Conservation (phyloP, 106 monocot genomes). For the Dioscorea dumetorum region DNA sequence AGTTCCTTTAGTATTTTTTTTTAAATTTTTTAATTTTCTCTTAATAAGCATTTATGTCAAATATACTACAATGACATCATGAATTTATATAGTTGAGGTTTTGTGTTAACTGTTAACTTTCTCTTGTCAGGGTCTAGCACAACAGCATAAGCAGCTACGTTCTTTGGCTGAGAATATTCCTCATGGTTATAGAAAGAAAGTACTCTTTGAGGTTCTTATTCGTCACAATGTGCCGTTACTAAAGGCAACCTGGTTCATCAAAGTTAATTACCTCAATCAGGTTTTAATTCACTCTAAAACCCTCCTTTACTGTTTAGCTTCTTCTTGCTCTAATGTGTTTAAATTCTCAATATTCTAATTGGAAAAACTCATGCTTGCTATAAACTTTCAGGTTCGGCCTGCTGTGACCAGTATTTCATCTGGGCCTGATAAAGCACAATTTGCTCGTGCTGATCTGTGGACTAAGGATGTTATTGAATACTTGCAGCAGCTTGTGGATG, state of each 20-base stretch:
- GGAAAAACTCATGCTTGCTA: background rate
- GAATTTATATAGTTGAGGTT: too few relatives aligned
- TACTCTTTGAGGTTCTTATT: constrained; percentile 87
- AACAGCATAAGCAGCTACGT: constrained; percentile 61
- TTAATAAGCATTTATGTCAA: too few relatives aligned
- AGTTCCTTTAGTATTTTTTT: too few relatives aligned
- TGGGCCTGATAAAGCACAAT: constrained; percentile 72
- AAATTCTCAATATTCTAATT: too few relatives aligned
- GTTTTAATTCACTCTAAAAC: constrained; percentile 19
- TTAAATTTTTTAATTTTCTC: too few relatives aligned
- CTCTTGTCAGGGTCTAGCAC: constrained; percentile 65
- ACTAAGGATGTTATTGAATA: constrained; percentile 89
- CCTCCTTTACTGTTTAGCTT: too few relatives aligned
- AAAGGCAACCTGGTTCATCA: constrained; percentile 95
- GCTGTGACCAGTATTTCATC: constrained; percentile 33
- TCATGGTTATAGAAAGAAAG: constrained; percentile 88
- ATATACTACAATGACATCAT: too few relatives aligned
- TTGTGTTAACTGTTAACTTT: background rate
- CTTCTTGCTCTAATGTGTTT: too few relatives aligned
- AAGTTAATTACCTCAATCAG: constrained; percentile 98
- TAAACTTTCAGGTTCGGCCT: constrained; percentile 45
- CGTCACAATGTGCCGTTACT: constrained; percentile 80
- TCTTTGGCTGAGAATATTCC: constrained; percentile 92
- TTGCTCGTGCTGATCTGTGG: constrained; percentile 69
- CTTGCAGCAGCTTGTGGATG: constrained; percentile 84